These are phyloP conservation scores for Yamadazyma kitorensis DNA, from an alignment of 805 yeast genomes.

Conservation along the genomic window DNA sequence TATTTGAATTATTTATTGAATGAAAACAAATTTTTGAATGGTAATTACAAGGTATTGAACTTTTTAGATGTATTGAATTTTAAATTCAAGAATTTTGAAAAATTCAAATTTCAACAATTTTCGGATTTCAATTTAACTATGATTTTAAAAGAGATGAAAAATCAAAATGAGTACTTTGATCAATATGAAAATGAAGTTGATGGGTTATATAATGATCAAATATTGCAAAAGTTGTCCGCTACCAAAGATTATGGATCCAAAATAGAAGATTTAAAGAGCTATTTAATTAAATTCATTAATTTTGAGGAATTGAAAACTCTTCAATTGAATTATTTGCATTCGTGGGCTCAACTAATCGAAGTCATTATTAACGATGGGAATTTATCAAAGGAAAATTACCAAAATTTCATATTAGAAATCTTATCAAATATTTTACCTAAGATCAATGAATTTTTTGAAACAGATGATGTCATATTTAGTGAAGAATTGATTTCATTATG, in stretches of 20 bases:
- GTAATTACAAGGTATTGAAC: conserved; percentile 64
- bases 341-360: conserved; percentile 83
- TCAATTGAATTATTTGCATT: conserved; percentile 63
- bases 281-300: conserved; percentile 44
- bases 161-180: conserved; percentile 1
- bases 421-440: conserved; percentile 76
- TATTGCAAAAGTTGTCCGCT: conserved; percentile 1
- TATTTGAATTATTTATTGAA: conserved; percentile 56
- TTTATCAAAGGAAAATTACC: conserved; percentile 36
- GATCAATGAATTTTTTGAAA: conserved; percentile 68
- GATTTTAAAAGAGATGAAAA: conserved; percentile 34
- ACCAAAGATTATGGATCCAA: conserved; percentile 9
- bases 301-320: conserved; percentile 45
- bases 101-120: conserved; percentile 30
- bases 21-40: conserved; percentile 47
- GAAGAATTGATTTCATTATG: conserved; percentile 75
- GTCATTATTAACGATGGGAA: conserved; percentile 62
- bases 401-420: conserved; percentile 67
- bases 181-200: conserved; percentile 14
- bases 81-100: conserved; percentile 43
- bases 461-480: conserved; percentile 49
- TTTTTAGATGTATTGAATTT: conserved; percentile 71
- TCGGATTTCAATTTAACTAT: conserved; percentile 26
- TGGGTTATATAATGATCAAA: conserved; percentile 1
- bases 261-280: conserved; percentile 6